Evolutionary conservation across 768 basidiomycete species (phyloP).

Genomic region (Tylopilus cervinicoccineus): DNA sequence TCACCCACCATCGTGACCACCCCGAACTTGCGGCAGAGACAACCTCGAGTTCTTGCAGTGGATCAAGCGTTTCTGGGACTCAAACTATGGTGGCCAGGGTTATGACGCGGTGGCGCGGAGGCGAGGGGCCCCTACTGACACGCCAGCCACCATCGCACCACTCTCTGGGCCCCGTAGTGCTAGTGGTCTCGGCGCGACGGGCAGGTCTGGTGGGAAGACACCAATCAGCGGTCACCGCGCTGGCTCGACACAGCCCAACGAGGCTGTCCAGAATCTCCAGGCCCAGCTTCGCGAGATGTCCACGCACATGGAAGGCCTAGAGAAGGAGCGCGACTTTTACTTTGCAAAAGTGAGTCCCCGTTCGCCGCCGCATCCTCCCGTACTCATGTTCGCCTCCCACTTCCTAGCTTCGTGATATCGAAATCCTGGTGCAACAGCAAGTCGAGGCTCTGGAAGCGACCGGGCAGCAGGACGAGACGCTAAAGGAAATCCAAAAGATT

Average conservation of each 20-base stretch:
- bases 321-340: constrained; percentile 98
- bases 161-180: constrained; percentile 41
- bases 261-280: constrained; percentile 64
- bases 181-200: constrained; percentile 34
- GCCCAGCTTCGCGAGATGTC: constrained; percentile 80
- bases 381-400: background rate
- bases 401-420: constrained; percentile 88
- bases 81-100: constrained; percentile 79
- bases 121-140: constrained; percentile 70
- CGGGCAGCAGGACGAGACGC: constrained; percentile 53
- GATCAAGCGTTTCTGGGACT: constrained; percentile 95
- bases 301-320: constrained; percentile 79
- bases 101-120: constrained; percentile 86
- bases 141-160: constrained; percentile 76
- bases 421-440: constrained; percentile 86
- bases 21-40: constrained; percentile 51
- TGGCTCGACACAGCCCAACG: constrained; percentile 62
- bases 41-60: constrained; percentile 99
- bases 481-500: constrained; percentile 86
- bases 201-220: constrained; percentile 64
- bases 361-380: constrained; percentile 2
- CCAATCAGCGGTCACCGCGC: constrained; percentile 67
- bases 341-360: constrained; percentile 78
- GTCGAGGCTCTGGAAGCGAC: constrained; percentile 56
- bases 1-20: constrained; percentile 15